Conservation (phyloP, 1,284 basidiomycete species). For the Ustilago tritici region DNA sequence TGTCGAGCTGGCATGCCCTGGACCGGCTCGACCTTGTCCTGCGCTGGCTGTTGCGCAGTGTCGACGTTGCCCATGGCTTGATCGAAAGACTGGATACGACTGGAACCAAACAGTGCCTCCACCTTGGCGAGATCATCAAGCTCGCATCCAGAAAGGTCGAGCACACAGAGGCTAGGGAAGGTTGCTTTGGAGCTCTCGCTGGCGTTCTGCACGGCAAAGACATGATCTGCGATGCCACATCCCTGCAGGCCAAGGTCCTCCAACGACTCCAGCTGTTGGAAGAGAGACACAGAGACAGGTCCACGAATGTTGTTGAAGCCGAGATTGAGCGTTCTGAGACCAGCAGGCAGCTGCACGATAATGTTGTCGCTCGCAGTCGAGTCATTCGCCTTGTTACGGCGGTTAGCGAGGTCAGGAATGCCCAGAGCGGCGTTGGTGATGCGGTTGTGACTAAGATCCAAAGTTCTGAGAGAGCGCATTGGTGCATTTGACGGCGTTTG, state of each 20-base stretch:
- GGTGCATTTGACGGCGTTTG: slow-evolving; percentile 16
- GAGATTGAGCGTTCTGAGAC: slow-evolving; percentile 51
- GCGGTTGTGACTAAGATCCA: slow-evolving; percentile 60
- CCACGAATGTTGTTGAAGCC: slow-evolving; percentile 58
- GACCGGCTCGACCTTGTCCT: slow-evolving; percentile 10
- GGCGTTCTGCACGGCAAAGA: slow-evolving; percentile 35
- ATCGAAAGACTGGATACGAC: slow-evolving; percentile 36
- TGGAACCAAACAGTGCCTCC: slow-evolving; percentile 56
- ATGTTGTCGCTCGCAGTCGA: background rate
- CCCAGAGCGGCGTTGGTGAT: slow-evolving; percentile 53
- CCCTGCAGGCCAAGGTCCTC: slow-evolving; percentile 56
- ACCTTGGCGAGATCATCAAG: slow-evolving; percentile 52
- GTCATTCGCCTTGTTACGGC: slow-evolving; percentile 23
- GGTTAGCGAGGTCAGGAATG: slow-evolving; percentile 32
- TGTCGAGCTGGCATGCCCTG: slow-evolving; percentile 38
- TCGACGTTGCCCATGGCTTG: slow-evolving; percentile 33
- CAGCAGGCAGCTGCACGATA: slow-evolving; percentile 38
- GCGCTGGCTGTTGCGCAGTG: background rate
- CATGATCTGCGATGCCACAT: slow-evolving; percentile 60
- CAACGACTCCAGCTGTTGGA: slow-evolving; percentile 37
- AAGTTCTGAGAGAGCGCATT: slow-evolving; percentile 42
- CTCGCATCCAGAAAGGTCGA: slow-evolving; percentile 62
- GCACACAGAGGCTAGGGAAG: slow-evolving; percentile 36
- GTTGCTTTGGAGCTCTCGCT: slow-evolving; percentile 10
- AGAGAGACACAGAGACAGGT: slow-evolving; percentile 46